Base-by-base conservation (phyloP, 2,329 filamentous ascomycete genomes). In the Cladorrhinum sp. region DNA sequence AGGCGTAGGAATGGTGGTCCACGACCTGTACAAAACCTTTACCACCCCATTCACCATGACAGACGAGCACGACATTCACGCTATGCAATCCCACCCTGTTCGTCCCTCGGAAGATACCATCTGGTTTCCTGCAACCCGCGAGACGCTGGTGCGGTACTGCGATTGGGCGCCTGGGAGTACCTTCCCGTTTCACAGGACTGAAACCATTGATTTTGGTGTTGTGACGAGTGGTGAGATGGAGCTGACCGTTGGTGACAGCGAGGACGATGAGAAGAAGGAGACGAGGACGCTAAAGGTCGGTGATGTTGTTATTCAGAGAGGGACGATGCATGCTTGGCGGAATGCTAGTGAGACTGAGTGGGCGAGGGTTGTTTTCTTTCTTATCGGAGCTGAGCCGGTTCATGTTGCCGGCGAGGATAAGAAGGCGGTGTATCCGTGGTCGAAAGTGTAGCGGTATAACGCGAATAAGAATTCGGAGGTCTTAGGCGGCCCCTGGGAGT, bases 211-310 rank as follows among this genome's bases (percentile, higher is more conserved):
- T 22, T 63, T 79, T 62, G 80, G 79, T 1, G 73, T 82, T 23
- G 77, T 82, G 13, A 64, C 82, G 3, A 78, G 81, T 63, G 81
- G 81, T 1, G 72, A 76, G 65, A 67, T 83, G 50, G 79, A 81
- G 65, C 72, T 81, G 69, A 63, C 77, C 20, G 68, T 82, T 18
- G 81, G 49, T 6, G 49, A 50, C 6, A 25, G 36, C 5, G 4
- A 45, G 36, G 6, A 16, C 2, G 41, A 45, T n/a, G 7, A 82
- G 63, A 74, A 73, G 18, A 79, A 79, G 12, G 78, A 79, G 61
- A 73, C 63, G 58, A 70, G 73, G 38, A 38, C 72, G 5, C 68
- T 83, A 71, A 70, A 72, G 59, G 69, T 74, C 18, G 81, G 81
- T 1, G 80, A 83, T 66, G 70, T 80, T 27, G 73, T 75, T 13